These are phyloP conservation scores for Pichia occidentalis DNA, from an alignment of 805 yeast genomes.

Conservation along the genomic window DNA sequence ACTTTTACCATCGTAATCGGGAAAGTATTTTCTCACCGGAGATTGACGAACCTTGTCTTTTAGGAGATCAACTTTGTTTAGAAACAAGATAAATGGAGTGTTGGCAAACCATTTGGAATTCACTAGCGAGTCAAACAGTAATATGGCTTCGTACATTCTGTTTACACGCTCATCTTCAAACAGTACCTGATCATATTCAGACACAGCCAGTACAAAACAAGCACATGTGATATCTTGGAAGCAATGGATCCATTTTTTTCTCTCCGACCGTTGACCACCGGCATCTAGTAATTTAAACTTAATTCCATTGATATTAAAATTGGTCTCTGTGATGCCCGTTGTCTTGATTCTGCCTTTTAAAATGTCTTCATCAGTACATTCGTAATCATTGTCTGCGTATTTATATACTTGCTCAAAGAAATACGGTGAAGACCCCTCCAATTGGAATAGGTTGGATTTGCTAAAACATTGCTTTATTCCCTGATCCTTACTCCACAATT, in stretches of 20 bases:
- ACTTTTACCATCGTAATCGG: constrained; percentile 65
- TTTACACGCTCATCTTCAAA: constrained; percentile 87
- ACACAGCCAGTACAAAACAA: constrained; percentile 78
- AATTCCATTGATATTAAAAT: constrained; percentile 57
- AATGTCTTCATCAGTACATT: constrained; percentile 77
- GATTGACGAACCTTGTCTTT: constrained; percentile 59
- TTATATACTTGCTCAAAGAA: constrained; percentile 69
- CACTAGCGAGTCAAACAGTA: constrained; percentile 74
- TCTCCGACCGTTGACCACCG: constrained; percentile 91
- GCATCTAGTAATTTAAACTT: constrained; percentile 83
- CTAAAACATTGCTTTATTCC: constrained; percentile 58
- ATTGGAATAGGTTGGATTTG: constrained; percentile 70
- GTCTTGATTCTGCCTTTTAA: constrained; percentile 89
- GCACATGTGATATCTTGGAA: constrained; percentile 87
- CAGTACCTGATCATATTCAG: constrained; percentile 87
- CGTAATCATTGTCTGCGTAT: constrained; percentile 57
- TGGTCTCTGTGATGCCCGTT: constrained; percentile 88
- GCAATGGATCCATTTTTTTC: constrained; percentile 92
- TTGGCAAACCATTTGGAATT: constrained; percentile 79
- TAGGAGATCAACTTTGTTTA: constrained; percentile 83
- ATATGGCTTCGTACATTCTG: constrained; percentile 84
- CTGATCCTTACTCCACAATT: constrained; percentile 62
- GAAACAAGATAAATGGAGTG: constrained; percentile 83
- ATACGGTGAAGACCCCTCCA: constrained; percentile 77
- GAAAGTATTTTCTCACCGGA: constrained; percentile 68